Base-by-base conservation (phyloP, 2,329 filamentous ascomycete genomes). In the Diaporthe nobilis region DNA sequence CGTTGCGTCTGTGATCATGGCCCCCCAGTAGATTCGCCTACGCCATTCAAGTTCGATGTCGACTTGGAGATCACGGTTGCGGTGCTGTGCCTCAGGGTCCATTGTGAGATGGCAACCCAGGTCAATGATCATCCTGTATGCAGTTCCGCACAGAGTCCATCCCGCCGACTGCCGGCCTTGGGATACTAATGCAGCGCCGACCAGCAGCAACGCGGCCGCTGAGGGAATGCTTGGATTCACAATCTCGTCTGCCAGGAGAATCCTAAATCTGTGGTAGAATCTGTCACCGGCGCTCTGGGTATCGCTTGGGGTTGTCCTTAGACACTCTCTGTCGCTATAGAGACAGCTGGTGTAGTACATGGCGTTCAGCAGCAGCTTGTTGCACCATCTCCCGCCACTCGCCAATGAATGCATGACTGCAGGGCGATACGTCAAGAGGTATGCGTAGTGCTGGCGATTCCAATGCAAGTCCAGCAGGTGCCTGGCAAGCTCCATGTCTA, bases 251-350 rank as follows among this genome's bases (percentile, higher is more conserved):
- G 15, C 60, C 39, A 63, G 22, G 6, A 63, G 25, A 3, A 17
- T 31, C 60, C 60, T 20, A 7, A 63, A 63, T 13, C 60, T 28
- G 8, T 63, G 37, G 25, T 63, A 63, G 25, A 63, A 63, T 3
- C 60, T 63, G 60, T 63, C 60, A 3, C 60, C 60, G 17, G 60
- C 60, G 39, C 60, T 63, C 60, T 63, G 60, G n/a, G 60, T 63
- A 22, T 63, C 60, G n/a, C 8, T 28, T 20, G 60, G 60, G n/a
- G 39, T 44, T 25, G 60, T 63, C 5, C 60, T 63, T 8, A 63
- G 60, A 17, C 60, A 63, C 25, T 63, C 39, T 22, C 60, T 47
- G 17, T 63, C 60, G 39, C 60, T 63, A 4, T 63, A 63, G 6
- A 63, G 39, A 13, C 60, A 44, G 39, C 60, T 63, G 8, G 60